A percentile compares a stretch with the other conserved stretches of the same genome.
Evolutionary conservation across 495 filamentous ascomycete genomes (phyloP).

Genomic region (Staphylotrichum longicolle): DNA sequence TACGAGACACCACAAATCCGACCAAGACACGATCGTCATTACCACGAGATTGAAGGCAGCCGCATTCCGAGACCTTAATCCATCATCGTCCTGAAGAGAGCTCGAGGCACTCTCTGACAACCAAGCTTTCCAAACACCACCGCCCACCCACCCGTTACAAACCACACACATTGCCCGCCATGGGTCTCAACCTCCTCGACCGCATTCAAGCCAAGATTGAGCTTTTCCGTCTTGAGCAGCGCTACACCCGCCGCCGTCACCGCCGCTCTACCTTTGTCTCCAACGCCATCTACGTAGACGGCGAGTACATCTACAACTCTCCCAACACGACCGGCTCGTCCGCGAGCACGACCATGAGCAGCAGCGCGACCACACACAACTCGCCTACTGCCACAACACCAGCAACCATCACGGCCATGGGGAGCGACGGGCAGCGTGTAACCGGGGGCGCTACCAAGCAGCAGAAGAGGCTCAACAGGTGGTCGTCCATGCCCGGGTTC

Average conservation of each 20-base stretch:
- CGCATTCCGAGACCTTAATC: neutral
- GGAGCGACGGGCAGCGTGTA: neutral
- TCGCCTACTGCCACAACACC: neutral
- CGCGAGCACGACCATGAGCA: conserved; percentile 25
- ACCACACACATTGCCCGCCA: conserved; percentile 22
- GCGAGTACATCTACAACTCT: conserved; percentile 77
- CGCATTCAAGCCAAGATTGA: conserved; percentile 65
- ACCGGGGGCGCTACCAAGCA: conserved; percentile 16
- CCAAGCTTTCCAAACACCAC: neutral
- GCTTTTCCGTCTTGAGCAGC: conserved; percentile 88
- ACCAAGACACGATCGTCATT: conserved; percentile 5
- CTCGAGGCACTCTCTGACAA: neutral
- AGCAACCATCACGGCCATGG: too few relatives aligned
- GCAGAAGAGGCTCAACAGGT: conserved; percentile 44
- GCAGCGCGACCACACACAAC: conserved; percentile 1
- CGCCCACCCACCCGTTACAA: neutral
- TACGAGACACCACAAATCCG: conserved; percentile 3
- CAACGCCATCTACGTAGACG: conserved; percentile 85
- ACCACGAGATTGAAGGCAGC: conserved; percentile 1
- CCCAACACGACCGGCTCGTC: conserved; percentile 51
- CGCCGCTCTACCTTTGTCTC: conserved; percentile 82
- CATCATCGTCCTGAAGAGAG: neutral
- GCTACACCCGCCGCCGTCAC: conserved; percentile 78
- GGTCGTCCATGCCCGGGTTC: conserved; percentile 51
- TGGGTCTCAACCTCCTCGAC: conserved; percentile 47